A percentile compares a stretch with the other conserved stretches of the same genome.
These are phyloP conservation scores for Marasmius oreades DNA, from an alignment of 1,284 basidiomycete species.

Conservation along the genomic window DNA sequence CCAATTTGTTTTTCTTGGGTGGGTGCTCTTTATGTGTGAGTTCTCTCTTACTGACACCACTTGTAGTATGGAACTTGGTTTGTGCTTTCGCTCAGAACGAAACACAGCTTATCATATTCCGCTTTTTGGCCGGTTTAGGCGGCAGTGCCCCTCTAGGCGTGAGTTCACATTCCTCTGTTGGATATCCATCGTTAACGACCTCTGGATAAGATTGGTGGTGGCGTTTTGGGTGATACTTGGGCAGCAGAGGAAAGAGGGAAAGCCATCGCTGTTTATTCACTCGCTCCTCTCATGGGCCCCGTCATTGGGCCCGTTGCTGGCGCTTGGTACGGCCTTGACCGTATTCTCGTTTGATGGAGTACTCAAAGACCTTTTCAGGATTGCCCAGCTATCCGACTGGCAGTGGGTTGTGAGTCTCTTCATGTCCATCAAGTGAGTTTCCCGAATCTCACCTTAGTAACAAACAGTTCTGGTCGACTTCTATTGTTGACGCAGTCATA, in stretches of 20 bases:
- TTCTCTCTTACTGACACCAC: neutral
- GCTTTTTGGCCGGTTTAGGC: constrained; percentile 62
- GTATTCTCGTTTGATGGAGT: neutral
- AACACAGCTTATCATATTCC: constrained; percentile 58
- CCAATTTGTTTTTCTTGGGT: constrained; percentile 49
- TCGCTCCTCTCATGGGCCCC: constrained; percentile 62
- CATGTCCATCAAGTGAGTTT: constrained; percentile 44
- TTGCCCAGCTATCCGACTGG: constrained; percentile 58
- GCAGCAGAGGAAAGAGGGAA: constrained; percentile 61
- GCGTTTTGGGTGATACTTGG: constrained; percentile 70
- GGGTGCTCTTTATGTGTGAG: constrained; percentile 11
- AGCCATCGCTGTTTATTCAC: constrained; percentile 66
- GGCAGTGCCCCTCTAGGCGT: constrained; percentile 63
- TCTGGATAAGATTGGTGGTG: constrained; percentile 52
- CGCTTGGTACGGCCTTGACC: constrained; percentile 42
- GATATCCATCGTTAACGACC: constrained; percentile 22
- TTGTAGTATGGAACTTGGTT: constrained; percentile 58
- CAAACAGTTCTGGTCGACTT: constrained; percentile 13
- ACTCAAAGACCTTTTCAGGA: constrained; percentile 29
- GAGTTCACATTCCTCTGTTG: constrained; percentile 14
- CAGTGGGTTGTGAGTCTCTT: constrained; percentile 60
- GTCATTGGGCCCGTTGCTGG: constrained; percentile 63
- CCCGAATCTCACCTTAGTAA: neutral
- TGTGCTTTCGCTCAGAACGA: constrained; percentile 64
- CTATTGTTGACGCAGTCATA: constrained; percentile 38